Percentiles rank a stretch among this genome's conserved stretches.
phyloP scores from a whole-genome alignment of 345 rosid genomes.

The Anastatica hierochuntica region DNA sequence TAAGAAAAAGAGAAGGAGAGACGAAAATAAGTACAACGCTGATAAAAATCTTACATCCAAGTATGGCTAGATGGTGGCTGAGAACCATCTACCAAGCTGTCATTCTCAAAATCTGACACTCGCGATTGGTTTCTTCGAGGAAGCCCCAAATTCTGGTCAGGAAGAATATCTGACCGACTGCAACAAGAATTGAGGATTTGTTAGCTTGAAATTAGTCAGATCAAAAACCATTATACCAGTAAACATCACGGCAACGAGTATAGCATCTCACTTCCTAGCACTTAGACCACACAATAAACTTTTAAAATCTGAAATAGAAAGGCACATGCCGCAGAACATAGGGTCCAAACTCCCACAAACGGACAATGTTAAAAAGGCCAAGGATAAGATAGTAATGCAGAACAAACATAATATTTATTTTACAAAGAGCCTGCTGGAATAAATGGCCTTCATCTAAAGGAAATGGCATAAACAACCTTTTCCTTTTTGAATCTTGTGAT shows the following conservation, averaged over 20 bases:
- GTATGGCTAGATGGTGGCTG: slow-evolving; percentile 26
- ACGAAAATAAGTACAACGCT: background rate
- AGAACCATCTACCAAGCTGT: slow-evolving; percentile 18
- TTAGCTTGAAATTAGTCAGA: background rate
- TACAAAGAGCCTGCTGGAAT: slow-evolving; percentile 18
- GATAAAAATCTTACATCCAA: slow-evolving; percentile 31
- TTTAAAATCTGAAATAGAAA: slow-evolving; percentile 4
- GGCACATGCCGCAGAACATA: slow-evolving; percentile 13
- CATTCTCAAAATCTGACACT: slow-evolving; percentile 25
- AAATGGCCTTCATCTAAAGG: slow-evolving; percentile 28
- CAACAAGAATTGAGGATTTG: slow-evolving; percentile 4
- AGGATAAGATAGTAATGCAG: slow-evolving; percentile 1
- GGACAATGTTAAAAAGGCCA: background rate
- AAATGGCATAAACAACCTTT: slow-evolving; percentile 35
- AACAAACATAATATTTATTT: slow-evolving; percentile 25
- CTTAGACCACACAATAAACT: background rate
- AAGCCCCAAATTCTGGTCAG: slow-evolving; percentile 19
- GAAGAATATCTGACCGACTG: slow-evolving; percentile 27
- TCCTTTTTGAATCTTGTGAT: slow-evolving; percentile 47
- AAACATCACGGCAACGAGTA: background rate
- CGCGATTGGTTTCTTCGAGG: slow-evolving; percentile 24
- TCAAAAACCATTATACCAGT: background rate
- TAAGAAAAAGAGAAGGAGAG: background rate
- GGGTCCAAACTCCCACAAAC: background rate
- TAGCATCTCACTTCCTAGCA: slow-evolving; percentile 9